Conservation (phyloP, 768 basidiomycete species). For the Harrya chromipes region DNA sequence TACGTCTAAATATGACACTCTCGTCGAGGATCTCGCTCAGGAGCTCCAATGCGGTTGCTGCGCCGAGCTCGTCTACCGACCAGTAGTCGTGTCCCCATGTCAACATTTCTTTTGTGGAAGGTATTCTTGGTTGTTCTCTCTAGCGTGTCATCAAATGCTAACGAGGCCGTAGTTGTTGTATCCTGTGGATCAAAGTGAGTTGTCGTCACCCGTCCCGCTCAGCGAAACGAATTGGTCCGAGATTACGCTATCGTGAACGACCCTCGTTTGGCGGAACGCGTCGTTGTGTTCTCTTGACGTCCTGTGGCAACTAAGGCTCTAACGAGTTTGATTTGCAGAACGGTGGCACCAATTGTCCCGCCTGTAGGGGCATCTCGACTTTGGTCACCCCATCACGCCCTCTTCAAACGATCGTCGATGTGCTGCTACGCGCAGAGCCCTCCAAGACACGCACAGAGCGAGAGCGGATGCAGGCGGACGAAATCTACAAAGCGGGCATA, state of each 20-base stretch:
- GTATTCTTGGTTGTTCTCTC: conserved; percentile 36
- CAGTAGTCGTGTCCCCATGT: conserved; percentile 79
- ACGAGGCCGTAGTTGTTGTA: conserved; percentile 57
- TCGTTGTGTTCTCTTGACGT: background rate
- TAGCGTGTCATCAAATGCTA: conserved; percentile 40
- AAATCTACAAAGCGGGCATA: conserved; percentile 63
- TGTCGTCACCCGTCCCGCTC: background rate
- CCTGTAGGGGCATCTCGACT: conserved; percentile 69
- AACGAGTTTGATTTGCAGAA: conserved; percentile 47
- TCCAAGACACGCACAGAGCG: conserved; percentile 62
- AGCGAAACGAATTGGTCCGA: conserved; percentile 3
- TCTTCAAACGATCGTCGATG: conserved; percentile 69
- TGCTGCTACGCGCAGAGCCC: conserved; percentile 68
- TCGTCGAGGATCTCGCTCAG: conserved; percentile 63
- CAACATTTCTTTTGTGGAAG: conserved; percentile 93
- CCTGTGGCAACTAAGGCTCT: background rate
- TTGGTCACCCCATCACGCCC: conserved; percentile 70
- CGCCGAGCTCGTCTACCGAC: conserved; percentile 75
- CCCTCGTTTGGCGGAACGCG: background rate
- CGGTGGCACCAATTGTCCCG: conserved; percentile 80
- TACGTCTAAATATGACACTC: conserved; percentile 23
- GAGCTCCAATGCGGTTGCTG: conserved; percentile 88
- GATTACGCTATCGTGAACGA: background rate
- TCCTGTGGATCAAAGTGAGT: conserved; percentile 83
- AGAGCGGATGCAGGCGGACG: conserved; percentile 80